phyloP scores from a whole-genome alignment of 352 stramenopile species.

The Globisporangium nodosum region DNA sequence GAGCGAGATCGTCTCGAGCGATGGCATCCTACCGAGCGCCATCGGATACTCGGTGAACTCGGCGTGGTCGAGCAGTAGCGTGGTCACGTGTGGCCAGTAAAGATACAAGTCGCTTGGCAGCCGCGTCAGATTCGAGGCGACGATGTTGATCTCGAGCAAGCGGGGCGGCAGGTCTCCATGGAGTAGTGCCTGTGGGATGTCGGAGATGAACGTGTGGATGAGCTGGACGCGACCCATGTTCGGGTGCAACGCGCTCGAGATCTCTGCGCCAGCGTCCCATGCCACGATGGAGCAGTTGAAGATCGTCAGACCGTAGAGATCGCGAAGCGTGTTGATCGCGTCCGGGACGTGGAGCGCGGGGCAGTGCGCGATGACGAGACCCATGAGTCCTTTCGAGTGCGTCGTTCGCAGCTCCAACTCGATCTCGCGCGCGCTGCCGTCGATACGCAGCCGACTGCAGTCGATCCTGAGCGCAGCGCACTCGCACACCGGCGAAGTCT shows the following conservation, averaged over 20 bases:
- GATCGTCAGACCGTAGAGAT: constrained; percentile 14
- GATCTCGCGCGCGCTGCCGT: constrained; percentile 2
- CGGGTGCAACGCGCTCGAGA: constrained; percentile 1
- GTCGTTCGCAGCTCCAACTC: neutral
- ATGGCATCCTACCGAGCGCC: constrained; percentile 7
- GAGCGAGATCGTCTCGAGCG: constrained; percentile 14
- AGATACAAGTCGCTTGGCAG: constrained; percentile 11
- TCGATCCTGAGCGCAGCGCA: constrained; percentile 15
- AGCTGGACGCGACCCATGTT: constrained; percentile 14
- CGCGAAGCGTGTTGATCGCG: constrained; percentile 4
- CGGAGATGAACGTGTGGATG: constrained; percentile 7
- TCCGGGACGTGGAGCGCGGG: constrained; percentile 8
- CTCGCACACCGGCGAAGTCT: constrained; percentile 1
- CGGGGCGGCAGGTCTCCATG: constrained; percentile 5
- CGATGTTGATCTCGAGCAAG: constrained; percentile 16
- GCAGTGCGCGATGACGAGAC: constrained; percentile 17
- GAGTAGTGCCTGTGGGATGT: constrained; percentile 9
- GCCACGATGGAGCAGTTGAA: constrained; percentile 16
- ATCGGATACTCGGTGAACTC: constrained; percentile 3
- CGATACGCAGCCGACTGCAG: constrained; percentile 13
- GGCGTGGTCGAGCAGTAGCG: constrained; percentile 13
- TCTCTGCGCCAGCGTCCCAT: constrained; percentile 7
- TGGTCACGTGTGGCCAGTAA: constrained; percentile 11
- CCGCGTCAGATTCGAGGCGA: constrained; percentile 14
- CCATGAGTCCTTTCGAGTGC: constrained; percentile 6